Conservation (phyloP, 768 basidiomycete species). For the Hemileccinum rubropunctum region DNA sequence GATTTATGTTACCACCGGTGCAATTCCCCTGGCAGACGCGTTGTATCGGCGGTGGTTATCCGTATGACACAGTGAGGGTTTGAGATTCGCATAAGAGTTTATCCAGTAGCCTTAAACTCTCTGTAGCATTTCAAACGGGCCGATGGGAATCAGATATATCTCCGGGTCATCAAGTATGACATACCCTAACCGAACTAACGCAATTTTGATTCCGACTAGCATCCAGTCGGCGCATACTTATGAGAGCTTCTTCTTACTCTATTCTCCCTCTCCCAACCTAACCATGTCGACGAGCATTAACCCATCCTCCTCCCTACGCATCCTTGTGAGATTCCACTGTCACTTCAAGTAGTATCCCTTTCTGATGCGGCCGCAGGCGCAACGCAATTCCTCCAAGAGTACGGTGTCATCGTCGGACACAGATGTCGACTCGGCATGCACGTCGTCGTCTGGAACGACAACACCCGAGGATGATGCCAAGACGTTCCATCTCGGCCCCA, state of each 20-base stretch:
- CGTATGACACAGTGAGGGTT: background rate
- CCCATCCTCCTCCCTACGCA: slow-evolving; percentile 14
- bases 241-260: background rate
- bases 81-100: background rate
- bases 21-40: slow-evolving; percentile 62
- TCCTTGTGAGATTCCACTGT: slow-evolving; percentile 5
- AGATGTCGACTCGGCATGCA: slow-evolving; percentile 20
- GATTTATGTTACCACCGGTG: slow-evolving; percentile 49
- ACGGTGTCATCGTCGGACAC: slow-evolving; percentile 21
- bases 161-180: slow-evolving; percentile 4
- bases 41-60: slow-evolving; percentile 3
- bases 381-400: slow-evolving; percentile 10
- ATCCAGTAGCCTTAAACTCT: slow-evolving; percentile 2
- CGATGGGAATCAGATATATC: background rate
- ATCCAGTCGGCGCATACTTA: background rate
- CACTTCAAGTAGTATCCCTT: too few relatives aligned
- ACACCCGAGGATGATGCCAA: slow-evolving; percentile 30
- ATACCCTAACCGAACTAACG: background rate
- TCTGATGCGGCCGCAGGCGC: slow-evolving; percentile 4
- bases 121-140: slow-evolving; percentile 3
- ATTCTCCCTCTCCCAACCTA: background rate
- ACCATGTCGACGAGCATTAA: slow-evolving; percentile 9
- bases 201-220: slow-evolving; percentile 12
- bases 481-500: slow-evolving; percentile 19
- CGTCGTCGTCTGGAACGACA: slow-evolving; percentile 31